phyloP scores from a whole-genome alignment of 83 land plant genomes.

The Isoetes engelmannii region DNA sequence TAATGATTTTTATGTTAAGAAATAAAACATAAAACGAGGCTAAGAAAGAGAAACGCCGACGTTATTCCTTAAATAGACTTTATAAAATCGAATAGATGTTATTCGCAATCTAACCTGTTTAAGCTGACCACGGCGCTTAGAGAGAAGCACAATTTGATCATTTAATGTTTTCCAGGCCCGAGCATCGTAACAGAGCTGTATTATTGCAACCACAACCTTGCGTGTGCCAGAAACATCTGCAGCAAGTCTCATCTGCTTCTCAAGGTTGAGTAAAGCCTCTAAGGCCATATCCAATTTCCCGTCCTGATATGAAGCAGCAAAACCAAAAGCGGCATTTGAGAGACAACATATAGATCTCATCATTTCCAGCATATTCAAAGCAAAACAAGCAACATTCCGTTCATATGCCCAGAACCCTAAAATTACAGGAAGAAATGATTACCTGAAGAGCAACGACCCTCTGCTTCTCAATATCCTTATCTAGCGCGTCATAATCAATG shows the following conservation, averaged over 20 bases:
- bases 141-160: constrained; percentile 78
- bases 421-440: not conserved
- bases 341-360: not conserved
- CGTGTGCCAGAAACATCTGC: constrained; percentile 79
- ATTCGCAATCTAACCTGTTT: constrained; percentile 78
- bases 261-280: constrained; percentile 59
- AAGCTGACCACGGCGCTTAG: constrained; percentile 86
- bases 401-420: not conserved
- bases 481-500: constrained; percentile 24
- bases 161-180: constrained; percentile 82
- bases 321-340: not conserved
- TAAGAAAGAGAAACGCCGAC: too few relatives aligned
- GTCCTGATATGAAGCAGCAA: constrained; percentile 37
- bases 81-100: too few relatives aligned
- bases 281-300: constrained; percentile 55
- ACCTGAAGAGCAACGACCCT: constrained; percentile 24
- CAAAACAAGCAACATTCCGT: not conserved
- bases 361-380: not conserved
- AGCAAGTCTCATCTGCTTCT: constrained; percentile 77
- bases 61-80: too few relatives aligned
- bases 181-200: constrained; percentile 75
- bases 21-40: too few relatives aligned
- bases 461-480: constrained; percentile 19
- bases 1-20: too few relatives aligned
- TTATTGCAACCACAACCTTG: constrained; percentile 72